Evolutionary conservation across 371 early-diverging fungal genomes (phyloP).

Genomic region (Pancytospora philotis): DNA sequence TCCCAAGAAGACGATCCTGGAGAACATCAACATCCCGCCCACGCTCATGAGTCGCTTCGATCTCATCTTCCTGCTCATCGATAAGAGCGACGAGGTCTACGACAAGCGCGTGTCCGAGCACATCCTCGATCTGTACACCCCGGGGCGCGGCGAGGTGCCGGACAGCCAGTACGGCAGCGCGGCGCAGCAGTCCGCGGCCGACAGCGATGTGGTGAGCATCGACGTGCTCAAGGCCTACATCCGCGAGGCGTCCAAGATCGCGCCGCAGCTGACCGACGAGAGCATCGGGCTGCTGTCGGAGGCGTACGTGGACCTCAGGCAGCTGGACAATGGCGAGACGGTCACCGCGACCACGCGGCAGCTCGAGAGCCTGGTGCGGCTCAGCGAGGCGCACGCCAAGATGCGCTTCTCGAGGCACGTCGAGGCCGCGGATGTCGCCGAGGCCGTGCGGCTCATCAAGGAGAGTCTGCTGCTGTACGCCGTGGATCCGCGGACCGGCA

Average conservation of each 20-base stretch:
- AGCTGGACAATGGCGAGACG: slow-evolving; percentile 67
- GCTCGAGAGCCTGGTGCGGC: slow-evolving; percentile 91
- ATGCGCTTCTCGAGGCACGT: slow-evolving; percentile 67
- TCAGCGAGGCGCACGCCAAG: slow-evolving; percentile 91
- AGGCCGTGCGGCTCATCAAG: slow-evolving; percentile 71
- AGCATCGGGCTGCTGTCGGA: slow-evolving; percentile 66
- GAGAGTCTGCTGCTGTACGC: slow-evolving; percentile 84
- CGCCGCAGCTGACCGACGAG: slow-evolving; percentile 67
- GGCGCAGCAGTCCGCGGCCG: slow-evolving; percentile 24
- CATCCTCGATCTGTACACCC: slow-evolving; percentile 46
- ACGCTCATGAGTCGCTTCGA: slow-evolving; percentile 60
- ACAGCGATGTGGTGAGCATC: slow-evolving; percentile 18
- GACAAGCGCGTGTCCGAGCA: slow-evolving; percentile 57
- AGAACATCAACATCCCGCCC: slow-evolving; percentile 60
- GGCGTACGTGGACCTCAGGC: slow-evolving; percentile 75
- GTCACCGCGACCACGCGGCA: slow-evolving; percentile 93
- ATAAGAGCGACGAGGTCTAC: slow-evolving; percentile 52
- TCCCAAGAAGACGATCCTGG: slow-evolving; percentile 57
- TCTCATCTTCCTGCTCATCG: slow-evolving; percentile 58
- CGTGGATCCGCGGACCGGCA: slow-evolving; percentile 89
- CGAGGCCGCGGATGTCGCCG: slow-evolving; percentile 68
- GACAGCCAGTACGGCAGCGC: background rate
- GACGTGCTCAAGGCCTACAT: slow-evolving; percentile 58
- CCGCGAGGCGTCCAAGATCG: slow-evolving; percentile 66
- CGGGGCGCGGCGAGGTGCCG: background rate